Base-by-base conservation (phyloP, 2,329 filamentous ascomycete genomes). In the Stachybotrys elegans region DNA sequence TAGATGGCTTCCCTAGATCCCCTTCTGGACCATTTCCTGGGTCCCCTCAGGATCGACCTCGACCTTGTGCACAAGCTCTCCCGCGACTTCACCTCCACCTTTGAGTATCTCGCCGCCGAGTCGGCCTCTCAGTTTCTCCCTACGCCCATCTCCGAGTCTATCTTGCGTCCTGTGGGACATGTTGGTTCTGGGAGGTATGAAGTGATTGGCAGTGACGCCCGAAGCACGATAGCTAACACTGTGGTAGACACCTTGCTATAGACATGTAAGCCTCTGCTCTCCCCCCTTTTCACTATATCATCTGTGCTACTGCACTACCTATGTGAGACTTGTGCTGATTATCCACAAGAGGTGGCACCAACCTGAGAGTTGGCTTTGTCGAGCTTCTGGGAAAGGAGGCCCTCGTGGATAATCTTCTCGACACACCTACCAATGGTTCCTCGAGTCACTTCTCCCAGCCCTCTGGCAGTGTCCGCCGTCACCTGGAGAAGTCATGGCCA, bases 401-500 rank as follows among this genome's bases (percentile, higher is more conserved):
- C 34, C 19, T 37, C 39, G 48, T 20, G 45, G 46, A 31, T 17
- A 29, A 38, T 17, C 22, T 12, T 22, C 22, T n/a, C 16, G 17
- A 17, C 29, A n/a, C 25, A 9, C 21, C 21, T 43, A 53, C 35
- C 29, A 42, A 53, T 43, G 44, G 43, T 37, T 51, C 56, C 4
- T 47, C 50, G 27, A 43, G 48, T 12, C 43, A 51, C 11, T 48
- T 42, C 41, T 19, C 42, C 45, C 43, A 42, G 44, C 34, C 55
- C 38, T 46, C 56, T n/a, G 32, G 57, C 19, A 73, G 73, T 35
- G 69, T 85, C 23, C 71, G 71, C 27, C 72, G 82, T 38, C 75
- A 78, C 5, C 65, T 88, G 44, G 86, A 90, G 59, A 83, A 75
- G 51, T 79, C 78, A 43, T 90, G 86, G 85, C 79, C 84, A 7